Evolutionary conservation across 345 rosid species (phyloP), one percentile per base, ranked within the genome.

Genomic region (Eucalyptus erythrocorys): DNA sequence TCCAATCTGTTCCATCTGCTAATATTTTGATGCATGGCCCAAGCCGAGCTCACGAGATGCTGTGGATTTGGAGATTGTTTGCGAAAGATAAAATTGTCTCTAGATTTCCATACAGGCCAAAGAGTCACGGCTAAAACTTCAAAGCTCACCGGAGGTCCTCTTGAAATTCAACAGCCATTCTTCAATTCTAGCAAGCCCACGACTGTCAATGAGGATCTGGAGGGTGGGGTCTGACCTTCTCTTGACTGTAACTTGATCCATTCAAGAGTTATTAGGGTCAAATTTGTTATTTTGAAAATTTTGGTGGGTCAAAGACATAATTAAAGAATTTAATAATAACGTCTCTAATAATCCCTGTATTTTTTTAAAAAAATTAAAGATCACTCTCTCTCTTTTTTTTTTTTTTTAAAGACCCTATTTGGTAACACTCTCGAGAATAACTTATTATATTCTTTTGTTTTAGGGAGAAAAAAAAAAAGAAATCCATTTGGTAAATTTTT

Each of bases 401-500:
- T 55, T 24, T 45, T 45, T 45, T 45, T 8, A 43, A 22, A 55
- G 11, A 2, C 0, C 10, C 0, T 51, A 4, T 51, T 51, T 51
- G 9, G 9, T 51, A 3, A 51, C 2, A 51, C 0, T 51, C 2
- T 0, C 0, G 1, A 17, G 26, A 51, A 51, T 51, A 51, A 51
- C 10, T 8, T 0, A 51, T 51, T 51, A 51, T 51, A 26, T 51
- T 19, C 0, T 51, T 51, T 51, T 51, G 55, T 51, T 51, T 51
- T 3, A 3, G 2, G 47, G 47, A 45, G 47, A 3, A 45, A 45
- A 45, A 45, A 45, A 43, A 43, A 42, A 42, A 42, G 7, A 43
- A 43, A 43, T 43, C 6, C 2, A 9, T 43, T 43, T 51, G 24
- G 24, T 51, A 51, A 51, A 51, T 19, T 19, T 51, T 51, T 51